These are phyloP conservation scores for Fusarium sarcochroum DNA, from an alignment of 2,329 filamentous ascomycete genomes.

Conservation along the genomic window DNA sequence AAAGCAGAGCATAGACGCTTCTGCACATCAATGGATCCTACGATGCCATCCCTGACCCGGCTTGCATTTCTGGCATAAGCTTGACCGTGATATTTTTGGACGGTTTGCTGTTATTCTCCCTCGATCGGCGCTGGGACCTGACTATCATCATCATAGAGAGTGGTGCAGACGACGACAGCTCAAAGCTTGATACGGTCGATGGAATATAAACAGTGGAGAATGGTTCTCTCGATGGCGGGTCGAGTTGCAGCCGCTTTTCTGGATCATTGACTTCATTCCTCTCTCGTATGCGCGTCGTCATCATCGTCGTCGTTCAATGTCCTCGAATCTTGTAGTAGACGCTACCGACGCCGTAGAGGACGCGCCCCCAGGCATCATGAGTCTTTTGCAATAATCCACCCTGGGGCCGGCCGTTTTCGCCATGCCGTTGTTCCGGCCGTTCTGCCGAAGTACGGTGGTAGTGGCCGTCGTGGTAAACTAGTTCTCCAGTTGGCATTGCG, in stretches of 20 bases:
- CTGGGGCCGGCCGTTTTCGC: slow-evolving; percentile 17
- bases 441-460: slow-evolving; percentile 43
- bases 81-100: slow-evolving; percentile 31
- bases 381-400: slow-evolving; percentile 52
- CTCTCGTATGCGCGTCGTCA: slow-evolving; percentile 36
- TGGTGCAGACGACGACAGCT: slow-evolving; percentile 24
- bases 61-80: slow-evolving; percentile 22
- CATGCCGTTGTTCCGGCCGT: slow-evolving; percentile 30
- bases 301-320: slow-evolving; percentile 36
- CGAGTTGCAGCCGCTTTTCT: slow-evolving; percentile 15
- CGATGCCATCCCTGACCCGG: slow-evolving; percentile 24
- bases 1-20: slow-evolving; percentile 38
- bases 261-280: slow-evolving; percentile 27
- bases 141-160: slow-evolving; percentile 38
- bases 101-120: slow-evolving; percentile 12
- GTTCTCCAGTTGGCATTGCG: slow-evolving; percentile 41
- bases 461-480: slow-evolving; percentile 52
- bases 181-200: slow-evolving; percentile 16
- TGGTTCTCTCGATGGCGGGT: slow-evolving; percentile 15
- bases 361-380: slow-evolving; percentile 56
- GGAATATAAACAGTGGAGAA: slow-evolving; percentile 26
- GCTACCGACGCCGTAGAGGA: slow-evolving; percentile 57
- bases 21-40: slow-evolving; percentile 36
- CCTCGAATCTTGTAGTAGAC: slow-evolving; percentile 55
- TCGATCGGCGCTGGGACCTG: slow-evolving; percentile 33